phyloP scores from a whole-genome alignment of 768 basidiomycete genomes.

The Termitomyces sp. region DNA sequence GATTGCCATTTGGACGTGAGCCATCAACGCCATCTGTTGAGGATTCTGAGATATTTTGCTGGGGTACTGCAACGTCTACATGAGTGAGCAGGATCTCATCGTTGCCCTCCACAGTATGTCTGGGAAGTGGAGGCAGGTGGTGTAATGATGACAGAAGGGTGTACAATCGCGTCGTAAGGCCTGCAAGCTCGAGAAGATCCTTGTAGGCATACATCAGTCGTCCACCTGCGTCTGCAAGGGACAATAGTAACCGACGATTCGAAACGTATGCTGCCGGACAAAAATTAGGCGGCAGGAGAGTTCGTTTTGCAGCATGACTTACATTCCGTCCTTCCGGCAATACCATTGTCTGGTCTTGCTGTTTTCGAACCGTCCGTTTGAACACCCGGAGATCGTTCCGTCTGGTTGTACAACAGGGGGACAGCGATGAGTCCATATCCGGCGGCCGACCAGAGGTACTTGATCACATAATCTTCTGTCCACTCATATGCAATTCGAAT shows the following conservation, averaged over 20 bases:
- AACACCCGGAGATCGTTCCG: constrained; percentile 28
- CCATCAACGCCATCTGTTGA: background rate
- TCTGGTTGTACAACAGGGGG: constrained; percentile 72
- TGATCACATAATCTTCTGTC: constrained; percentile 97
- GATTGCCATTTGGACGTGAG: background rate
- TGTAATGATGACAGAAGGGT: constrained; percentile 83
- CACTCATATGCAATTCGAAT: constrained; percentile 89
- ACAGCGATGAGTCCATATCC: constrained; percentile 92
- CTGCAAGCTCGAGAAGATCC: constrained; percentile 91
- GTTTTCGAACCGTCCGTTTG: constrained; percentile 8
- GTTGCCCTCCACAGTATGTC: constrained; percentile 24
- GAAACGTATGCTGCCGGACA: constrained; percentile 70
- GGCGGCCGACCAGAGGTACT: constrained; percentile 91
- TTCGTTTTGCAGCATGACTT: background rate
- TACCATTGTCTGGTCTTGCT: constrained; percentile 29
- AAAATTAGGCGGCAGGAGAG: background rate
- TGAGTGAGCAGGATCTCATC: constrained; percentile 56
- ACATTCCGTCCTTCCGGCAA: constrained; percentile 46
- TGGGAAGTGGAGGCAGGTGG: constrained; percentile 52
- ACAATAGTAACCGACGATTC: constrained; percentile 83
- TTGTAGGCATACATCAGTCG: constrained; percentile 97
- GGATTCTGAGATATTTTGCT: constrained; percentile 4
- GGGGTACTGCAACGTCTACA: constrained; percentile 68
- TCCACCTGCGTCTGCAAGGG: constrained; percentile 95
- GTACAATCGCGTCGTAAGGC: constrained; percentile 87